Evolutionary conservation across 2,329 filamentous ascomycete genomes (phyloP), one percentile per base, ranked within the genome.

Genomic region (Beauveria pseudobassiana): DNA sequence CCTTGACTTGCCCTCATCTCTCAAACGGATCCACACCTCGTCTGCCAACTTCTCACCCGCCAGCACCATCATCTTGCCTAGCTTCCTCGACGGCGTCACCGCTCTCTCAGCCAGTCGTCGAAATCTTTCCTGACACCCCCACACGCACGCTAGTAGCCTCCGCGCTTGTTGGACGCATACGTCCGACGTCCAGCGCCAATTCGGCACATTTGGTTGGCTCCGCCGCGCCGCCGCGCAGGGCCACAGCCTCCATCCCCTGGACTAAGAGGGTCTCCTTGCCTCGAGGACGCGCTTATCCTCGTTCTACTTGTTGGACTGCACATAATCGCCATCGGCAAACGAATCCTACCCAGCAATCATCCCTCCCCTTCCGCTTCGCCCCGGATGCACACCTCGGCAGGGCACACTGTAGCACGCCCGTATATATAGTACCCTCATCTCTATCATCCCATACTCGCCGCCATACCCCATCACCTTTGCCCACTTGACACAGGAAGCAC

Each of bases 181-280:
- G 28, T 14, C 8, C 16, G 24, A 28, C 22, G 45, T 42, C 16
- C 22, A 58, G 55, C 55, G 55, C 52, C 22, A 28, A 38, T 57
- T 64, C 64, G 38, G 58, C 64, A 48, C 48, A 64, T 64, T 45
- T 51, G 65, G 66, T 51, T 52, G 55, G 45, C 66, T 67, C 65
- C 48, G 56, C 50, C 64, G 64, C 62, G 5, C 22, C 24, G 22
- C 38, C 45, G 40, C 40, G 2, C 38, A 18, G 26, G n/a, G n/a
- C 43, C 43, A 38, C 30, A 5, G 26, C 28, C 5, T 9, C 28
- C 51, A 49, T 59, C 59, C n/a, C 34, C 10, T 67, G 62, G 53
- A 63, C 66, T n/a, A 28, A 26, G 45, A 38, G 28, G 43, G n/a
- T 16, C n/a, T 20, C 22, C 16, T 22, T 9, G 2, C 14, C 43